These are phyloP conservation scores for Alternaria angustiovoidea DNA, from an alignment of 2,329 filamentous ascomycete genomes.

Conservation along the genomic window DNA sequence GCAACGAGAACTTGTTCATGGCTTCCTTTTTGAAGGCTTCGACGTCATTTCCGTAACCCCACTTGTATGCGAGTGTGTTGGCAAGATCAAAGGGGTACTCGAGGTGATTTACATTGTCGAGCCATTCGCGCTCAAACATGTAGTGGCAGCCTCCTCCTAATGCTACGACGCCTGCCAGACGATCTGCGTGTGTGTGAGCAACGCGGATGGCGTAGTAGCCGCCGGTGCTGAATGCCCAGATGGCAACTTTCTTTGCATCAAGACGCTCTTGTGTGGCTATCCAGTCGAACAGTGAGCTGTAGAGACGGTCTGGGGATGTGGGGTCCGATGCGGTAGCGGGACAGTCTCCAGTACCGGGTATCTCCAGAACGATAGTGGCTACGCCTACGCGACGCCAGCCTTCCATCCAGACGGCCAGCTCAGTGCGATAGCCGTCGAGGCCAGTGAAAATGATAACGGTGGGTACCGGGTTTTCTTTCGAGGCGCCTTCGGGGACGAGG, in stretches of 20 bases:
- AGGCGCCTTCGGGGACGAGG: slow-evolving; percentile 62
- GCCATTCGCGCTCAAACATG: slow-evolving; percentile 65
- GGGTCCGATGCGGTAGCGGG: slow-evolving; percentile 59
- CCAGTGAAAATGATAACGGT: slow-evolving; percentile 66
- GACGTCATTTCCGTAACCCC: slow-evolving; percentile 49
- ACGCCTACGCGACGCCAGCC: slow-evolving; percentile 60
- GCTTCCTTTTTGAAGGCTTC: slow-evolving; percentile 59
- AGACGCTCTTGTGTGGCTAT: slow-evolving; percentile 57
- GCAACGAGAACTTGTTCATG: slow-evolving; percentile 60
- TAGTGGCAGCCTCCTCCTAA: slow-evolving; percentile 63
- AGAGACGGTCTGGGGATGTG: slow-evolving; percentile 62
- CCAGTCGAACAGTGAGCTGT: slow-evolving; percentile 64
- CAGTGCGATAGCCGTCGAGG: slow-evolving; percentile 67
- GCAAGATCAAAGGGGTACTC: slow-evolving; percentile 69
- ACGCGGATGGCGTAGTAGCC: slow-evolving; percentile 66
- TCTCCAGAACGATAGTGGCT: slow-evolving; percentile 62
- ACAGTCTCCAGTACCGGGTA: slow-evolving; percentile 66
- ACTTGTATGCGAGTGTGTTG: slow-evolving; percentile 61
- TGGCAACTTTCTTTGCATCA: slow-evolving; percentile 58
- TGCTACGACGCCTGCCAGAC: slow-evolving; percentile 61
- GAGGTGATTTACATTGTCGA: slow-evolving; percentile 62
- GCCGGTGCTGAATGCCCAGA: slow-evolving; percentile 67
- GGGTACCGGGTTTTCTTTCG: slow-evolving; percentile 56
- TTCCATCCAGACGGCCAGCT: slow-evolving; percentile 62
- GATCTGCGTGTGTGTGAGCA: slow-evolving; percentile 65